Evolutionary conservation across 306 rosid genomes (phyloP).

Genomic region (Datisca glomerata): DNA sequence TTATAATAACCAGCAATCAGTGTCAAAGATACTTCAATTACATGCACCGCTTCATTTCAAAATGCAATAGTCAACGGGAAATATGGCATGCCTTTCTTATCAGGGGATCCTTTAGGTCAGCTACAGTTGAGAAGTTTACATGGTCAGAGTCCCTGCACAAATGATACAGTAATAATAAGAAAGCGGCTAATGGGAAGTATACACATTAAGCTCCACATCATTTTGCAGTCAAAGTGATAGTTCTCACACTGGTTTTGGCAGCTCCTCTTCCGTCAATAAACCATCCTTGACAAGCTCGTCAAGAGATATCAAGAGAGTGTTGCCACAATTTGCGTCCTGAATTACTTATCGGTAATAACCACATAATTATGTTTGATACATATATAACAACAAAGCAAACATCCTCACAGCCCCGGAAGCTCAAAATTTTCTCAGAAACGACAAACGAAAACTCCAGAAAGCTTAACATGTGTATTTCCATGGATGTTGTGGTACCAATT

Average conservation of each 20-base stretch:
- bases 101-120: conserved; percentile 72
- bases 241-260: conserved; percentile 75
- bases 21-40: background rate
- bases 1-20: background rate
- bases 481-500: no score
- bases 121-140: conserved; percentile 58
- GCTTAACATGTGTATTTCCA: no score
- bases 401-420: no score
- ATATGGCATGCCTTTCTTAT: conserved; percentile 37
- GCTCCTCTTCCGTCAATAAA: conserved; percentile 66
- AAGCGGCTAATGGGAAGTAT: conserved; percentile 2
- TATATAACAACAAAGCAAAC: no score
- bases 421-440: no score
- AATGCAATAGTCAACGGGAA: background rate
- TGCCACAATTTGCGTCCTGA: conserved; percentile 96
- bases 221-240: conserved; percentile 2
- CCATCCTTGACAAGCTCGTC: conserved; percentile 83
- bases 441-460: no score
- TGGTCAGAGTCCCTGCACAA: conserved; percentile 57
- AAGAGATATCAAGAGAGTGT: conserved; percentile 84
- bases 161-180: conserved; percentile 8
- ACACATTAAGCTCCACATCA: conserved; percentile 3
- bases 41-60: background rate
- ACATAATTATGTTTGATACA: no score
- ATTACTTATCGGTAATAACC: no score